A percentile compares a stretch with the other conserved stretches of the same genome.
Evolutionary conservation across 1,139 yeast genomes (phyloP).

Genomic region (Magnusiomyces tetraspermus): DNA sequence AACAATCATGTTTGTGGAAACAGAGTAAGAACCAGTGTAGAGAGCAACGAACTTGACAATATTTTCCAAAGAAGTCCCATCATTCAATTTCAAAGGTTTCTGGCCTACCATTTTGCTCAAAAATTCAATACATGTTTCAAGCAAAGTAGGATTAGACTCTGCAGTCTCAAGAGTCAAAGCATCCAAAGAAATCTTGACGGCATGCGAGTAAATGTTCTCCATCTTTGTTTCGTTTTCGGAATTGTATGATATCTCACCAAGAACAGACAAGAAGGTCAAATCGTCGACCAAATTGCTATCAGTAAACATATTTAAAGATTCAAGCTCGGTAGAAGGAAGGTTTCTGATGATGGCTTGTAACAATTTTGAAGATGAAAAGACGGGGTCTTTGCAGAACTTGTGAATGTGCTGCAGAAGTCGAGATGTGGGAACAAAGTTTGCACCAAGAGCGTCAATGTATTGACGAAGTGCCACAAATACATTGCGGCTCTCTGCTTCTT

Average conservation of each 20-base stretch:
- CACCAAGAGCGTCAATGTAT: slow-evolving; percentile 10
- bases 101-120: neutral
- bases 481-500: neutral
- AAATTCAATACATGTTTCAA: slow-evolving; percentile 2
- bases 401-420: slow-evolving; percentile 8
- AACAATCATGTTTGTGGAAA: slow-evolving; percentile 1
- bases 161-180: slow-evolving; percentile 3
- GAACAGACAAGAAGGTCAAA: slow-evolving; percentile 13
- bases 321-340: slow-evolving; percentile 9
- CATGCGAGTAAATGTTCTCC: neutral
- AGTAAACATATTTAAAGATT: slow-evolving; percentile 10
- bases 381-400: slow-evolving; percentile 7
- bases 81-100: neutral
- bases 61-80: neutral
- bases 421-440: slow-evolving; percentile 4
- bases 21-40: slow-evolving; percentile 1
- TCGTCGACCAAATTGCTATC: slow-evolving; percentile 12
- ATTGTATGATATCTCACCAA: slow-evolving; percentile 5
- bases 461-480: slow-evolving; percentile 6
- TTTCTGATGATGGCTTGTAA: slow-evolving; percentile 10
- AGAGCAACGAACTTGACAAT: slow-evolving; percentile 3
- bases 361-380: slow-evolving; percentile 10
- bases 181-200: neutral
- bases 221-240: slow-evolving; percentile 3
- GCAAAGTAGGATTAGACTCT: slow-evolving; percentile 3